A percentile compares a stretch with the other conserved stretches of the same genome.
phyloP scores from a whole-genome alignment of 192 early-diverging fungal genomes.

The Coemansia guatemalensis region DNA sequence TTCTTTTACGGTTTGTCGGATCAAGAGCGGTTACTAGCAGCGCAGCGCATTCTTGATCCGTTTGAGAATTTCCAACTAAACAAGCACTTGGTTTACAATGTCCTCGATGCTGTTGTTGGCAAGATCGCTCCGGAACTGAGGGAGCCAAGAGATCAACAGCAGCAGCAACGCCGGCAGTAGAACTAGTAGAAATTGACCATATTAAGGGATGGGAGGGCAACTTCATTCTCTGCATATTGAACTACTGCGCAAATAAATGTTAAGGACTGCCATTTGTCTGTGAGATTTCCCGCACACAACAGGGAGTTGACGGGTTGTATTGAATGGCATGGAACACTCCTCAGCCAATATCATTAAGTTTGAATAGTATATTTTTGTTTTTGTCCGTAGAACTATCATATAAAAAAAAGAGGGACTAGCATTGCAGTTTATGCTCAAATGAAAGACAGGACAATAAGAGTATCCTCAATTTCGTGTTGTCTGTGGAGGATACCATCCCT shows the following conservation, averaged over 20 bases:
- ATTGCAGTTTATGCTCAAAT: too few relatives aligned
- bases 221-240: neutral
- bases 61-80: conserved; percentile 55
- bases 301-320: neutral
- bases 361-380: too few relatives aligned
- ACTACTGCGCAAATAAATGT: neutral
- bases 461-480: too few relatives aligned
- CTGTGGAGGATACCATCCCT: too few relatives aligned
- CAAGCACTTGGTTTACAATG: conserved; percentile 52
- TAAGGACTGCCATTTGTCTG: conserved; percentile 7
- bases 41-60: conserved; percentile 46
- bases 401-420: too few relatives aligned
- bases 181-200: too few relatives aligned
- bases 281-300: neutral
- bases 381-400: too few relatives aligned
- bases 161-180: conserved; percentile 5
- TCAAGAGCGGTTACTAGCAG: conserved; percentile 35
- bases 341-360: too few relatives aligned
- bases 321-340: too few relatives aligned
- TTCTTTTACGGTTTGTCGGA: conserved; percentile 48
- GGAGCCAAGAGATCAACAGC: conserved; percentile 13
- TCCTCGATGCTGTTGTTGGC: conserved; percentile 44
- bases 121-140: conserved; percentile 51
- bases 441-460: too few relatives aligned
- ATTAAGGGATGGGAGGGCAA: too few relatives aligned